Evolutionary conservation across 192 early-diverging fungal species (phyloP).

Genomic region (Geranomyces variabilis): DNA sequence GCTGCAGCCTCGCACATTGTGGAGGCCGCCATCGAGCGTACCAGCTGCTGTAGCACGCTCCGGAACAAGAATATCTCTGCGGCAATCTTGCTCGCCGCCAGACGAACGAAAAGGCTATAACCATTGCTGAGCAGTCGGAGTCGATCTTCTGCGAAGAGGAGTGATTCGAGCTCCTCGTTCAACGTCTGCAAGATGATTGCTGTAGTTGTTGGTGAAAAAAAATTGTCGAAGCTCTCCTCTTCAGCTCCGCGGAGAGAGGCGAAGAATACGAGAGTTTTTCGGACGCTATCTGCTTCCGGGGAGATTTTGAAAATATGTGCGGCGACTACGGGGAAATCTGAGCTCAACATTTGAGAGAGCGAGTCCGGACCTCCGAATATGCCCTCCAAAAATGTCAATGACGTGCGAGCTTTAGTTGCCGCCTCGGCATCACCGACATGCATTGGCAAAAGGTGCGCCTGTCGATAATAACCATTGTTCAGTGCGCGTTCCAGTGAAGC

Average conservation of each 20-base stretch:
- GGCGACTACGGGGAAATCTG: not conserved
- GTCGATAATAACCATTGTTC: not conserved
- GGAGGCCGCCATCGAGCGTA: not conserved
- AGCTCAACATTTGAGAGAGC: not conserved
- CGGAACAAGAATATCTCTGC: constrained; percentile 24
- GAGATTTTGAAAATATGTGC: not conserved
- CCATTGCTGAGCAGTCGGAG: constrained; percentile 11
- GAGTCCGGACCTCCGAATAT: not conserved
- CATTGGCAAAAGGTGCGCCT: not conserved
- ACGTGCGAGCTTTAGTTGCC: not conserved
- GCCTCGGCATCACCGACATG: not conserved
- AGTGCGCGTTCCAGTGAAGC: not conserved
- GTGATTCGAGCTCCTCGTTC: not conserved
- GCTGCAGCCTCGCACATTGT: not conserved
- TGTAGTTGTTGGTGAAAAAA: not conserved
- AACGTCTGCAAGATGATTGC: constrained; percentile 13
- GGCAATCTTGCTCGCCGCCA: not conserved
- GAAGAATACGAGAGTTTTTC: not conserved
- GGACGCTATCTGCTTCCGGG: not conserved
- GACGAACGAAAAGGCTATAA: constrained; percentile 17
- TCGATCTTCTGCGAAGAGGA: constrained; percentile 11
- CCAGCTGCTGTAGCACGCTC: constrained; percentile 1
- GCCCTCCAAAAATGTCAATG: not conserved
- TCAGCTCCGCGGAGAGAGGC: not conserved
- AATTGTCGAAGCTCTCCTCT: not conserved